phyloP scores from a whole-genome alignment of 352 stramenopile genomes.

The Halophytophthora polymorphica region DNA sequence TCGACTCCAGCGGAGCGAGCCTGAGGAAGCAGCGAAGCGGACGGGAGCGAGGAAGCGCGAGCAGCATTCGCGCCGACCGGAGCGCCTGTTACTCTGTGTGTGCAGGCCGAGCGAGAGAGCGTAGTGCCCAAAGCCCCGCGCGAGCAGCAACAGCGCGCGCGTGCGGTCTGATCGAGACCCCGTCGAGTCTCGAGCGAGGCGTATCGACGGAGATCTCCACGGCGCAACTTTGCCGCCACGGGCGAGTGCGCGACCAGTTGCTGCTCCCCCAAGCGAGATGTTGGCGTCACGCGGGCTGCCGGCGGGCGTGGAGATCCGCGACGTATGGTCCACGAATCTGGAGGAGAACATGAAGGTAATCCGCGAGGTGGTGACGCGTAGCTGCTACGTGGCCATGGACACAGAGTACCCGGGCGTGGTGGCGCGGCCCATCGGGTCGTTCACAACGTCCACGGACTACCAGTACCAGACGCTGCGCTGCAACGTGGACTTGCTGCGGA shows the following conservation, averaged over 20 bases:
- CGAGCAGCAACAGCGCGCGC: not conserved
- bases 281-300: constrained; percentile 52
- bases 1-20: not conserved
- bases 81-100: too few relatives aligned
- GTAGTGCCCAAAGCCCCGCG: too few relatives aligned
- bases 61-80: not conserved
- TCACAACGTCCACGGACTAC: constrained; percentile 94
- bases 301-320: constrained; percentile 90
- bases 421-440: constrained; percentile 95
- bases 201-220: not conserved
- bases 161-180: not conserved
- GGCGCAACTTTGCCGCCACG: not conserved
- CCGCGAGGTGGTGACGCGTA: constrained; percentile 93
- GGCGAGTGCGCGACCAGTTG: not conserved
- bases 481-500: constrained; percentile 98
- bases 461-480: constrained; percentile 98
- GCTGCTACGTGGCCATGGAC: constrained; percentile 99
- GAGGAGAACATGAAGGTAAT: constrained; percentile 96
- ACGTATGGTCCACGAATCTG: constrained; percentile 93
- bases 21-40: not conserved
- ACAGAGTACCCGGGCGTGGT: constrained; percentile 99
- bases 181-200: not conserved
- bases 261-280: constrained; percentile 14
- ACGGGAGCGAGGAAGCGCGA: not conserved
- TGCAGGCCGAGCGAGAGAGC: too few relatives aligned